A percentile compares a stretch with the other conserved stretches of the same genome.
Evolutionary conservation across 2,329 filamentous ascomycete species (phyloP).

Genomic region (Teratosphaeria destructans): DNA sequence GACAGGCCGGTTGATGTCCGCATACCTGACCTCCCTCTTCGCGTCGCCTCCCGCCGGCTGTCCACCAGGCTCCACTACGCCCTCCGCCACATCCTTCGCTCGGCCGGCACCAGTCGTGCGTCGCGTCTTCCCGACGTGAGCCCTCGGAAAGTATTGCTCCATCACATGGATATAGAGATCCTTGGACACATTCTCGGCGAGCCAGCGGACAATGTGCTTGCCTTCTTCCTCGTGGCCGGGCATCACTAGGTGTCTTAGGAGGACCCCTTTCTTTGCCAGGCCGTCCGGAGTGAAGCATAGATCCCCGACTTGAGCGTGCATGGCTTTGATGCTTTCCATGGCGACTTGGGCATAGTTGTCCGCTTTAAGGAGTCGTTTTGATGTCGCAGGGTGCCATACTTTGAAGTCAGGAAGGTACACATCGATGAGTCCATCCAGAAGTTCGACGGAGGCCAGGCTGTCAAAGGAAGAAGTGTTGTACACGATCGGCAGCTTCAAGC

Average conservation of each 20-base stretch:
- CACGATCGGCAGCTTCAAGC: slow-evolving; percentile 61
- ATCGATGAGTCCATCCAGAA: slow-evolving; percentile 71
- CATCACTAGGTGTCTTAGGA: slow-evolving; percentile 77
- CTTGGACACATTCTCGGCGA: slow-evolving; percentile 60
- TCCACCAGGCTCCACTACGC: slow-evolving; percentile 21
- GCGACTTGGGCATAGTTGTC: slow-evolving; percentile 64
- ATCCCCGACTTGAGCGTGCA: slow-evolving; percentile 75
- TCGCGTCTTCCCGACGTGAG: slow-evolving; percentile 65
- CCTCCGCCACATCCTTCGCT: slow-evolving; percentile 19
- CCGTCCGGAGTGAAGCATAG: slow-evolving; percentile 73
- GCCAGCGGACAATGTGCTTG: slow-evolving; percentile 61
- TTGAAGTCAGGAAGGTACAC: slow-evolving; percentile 89
- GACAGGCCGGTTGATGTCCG: slow-evolving; percentile 67
- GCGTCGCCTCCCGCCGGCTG: slow-evolving; percentile 15
- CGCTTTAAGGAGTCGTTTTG: slow-evolving; percentile 64
- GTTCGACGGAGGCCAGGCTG: slow-evolving; percentile 56
- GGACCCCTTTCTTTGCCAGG: slow-evolving; percentile 64
- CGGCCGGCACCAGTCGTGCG: slow-evolving; percentile 19
- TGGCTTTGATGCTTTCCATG: slow-evolving; percentile 65
- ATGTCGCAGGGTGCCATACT: slow-evolving; percentile 58
- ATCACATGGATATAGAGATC: slow-evolving; percentile 79
- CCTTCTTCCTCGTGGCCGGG: slow-evolving; percentile 67
- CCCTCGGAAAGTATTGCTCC: slow-evolving; percentile 77
- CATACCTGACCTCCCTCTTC: slow-evolving; percentile 50
- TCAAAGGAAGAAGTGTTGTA: slow-evolving; percentile 83